Evolutionary conservation across 345 rosid genomes (phyloP).

Genomic region (Citrus mangshanensis): DNA sequence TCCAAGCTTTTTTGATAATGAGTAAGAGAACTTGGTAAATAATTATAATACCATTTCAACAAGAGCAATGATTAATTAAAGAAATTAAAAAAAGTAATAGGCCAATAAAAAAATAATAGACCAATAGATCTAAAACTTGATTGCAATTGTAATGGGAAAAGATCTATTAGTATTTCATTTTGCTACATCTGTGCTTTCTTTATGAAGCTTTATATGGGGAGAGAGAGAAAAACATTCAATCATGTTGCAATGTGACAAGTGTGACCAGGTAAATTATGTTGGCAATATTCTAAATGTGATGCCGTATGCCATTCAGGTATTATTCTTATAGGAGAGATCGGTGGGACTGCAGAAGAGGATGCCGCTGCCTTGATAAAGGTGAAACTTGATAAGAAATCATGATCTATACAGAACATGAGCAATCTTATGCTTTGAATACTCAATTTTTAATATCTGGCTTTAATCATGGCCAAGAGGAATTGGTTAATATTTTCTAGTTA

Average conservation of each 20-base stretch:
- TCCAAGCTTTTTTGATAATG: too few relatives aligned
- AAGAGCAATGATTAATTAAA: too few relatives aligned
- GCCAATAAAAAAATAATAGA: too few relatives aligned
- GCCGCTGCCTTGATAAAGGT: conserved; percentile 90
- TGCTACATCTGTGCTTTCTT: too few relatives aligned
- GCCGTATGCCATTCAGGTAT: conserved; percentile 49
- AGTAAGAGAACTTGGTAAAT: too few relatives aligned
- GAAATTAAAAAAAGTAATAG: too few relatives aligned
- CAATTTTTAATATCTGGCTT: neutral
- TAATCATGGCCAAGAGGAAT: neutral
- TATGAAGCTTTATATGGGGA: neutral
- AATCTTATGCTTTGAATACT: neutral
- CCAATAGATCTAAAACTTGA: too few relatives aligned
- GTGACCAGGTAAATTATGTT: neutral
- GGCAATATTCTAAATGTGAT: neutral
- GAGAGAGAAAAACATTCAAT: neutral
- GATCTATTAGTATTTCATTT: too few relatives aligned
- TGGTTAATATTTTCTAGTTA: neutral
- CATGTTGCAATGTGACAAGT: neutral
- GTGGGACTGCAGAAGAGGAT: conserved; percentile 98
- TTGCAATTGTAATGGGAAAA: too few relatives aligned
- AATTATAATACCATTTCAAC: too few relatives aligned
- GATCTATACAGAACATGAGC: neutral
- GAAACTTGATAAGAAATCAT: neutral
- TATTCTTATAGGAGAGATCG: conserved; percentile 90